Base-by-base conservation (phyloP, 2,329 filamentous ascomycete genomes). In the Scytalidium sp. region DNA sequence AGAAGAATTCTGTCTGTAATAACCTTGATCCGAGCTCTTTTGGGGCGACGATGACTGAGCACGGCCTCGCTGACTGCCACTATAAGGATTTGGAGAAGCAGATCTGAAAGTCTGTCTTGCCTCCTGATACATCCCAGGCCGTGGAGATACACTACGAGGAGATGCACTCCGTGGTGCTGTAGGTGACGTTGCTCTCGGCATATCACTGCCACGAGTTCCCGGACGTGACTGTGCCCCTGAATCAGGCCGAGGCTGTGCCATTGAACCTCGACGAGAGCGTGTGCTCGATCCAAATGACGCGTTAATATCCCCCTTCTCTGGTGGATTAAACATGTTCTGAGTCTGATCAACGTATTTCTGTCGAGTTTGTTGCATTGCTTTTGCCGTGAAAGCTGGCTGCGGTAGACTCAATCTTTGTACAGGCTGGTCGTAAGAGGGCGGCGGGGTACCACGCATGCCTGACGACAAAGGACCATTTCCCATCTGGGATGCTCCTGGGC, bases 291-390 rank as follows among this genome's bases (percentile, higher is more conserved):
- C 57, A 52, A 60, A 63, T 21, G 57, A 61, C 40, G 53, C 49
- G 47, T 59, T 61, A 11, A 64, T 64, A 13, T 62, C 64, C 15
- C 63, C 59, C 46, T 62, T 59, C 45, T 46, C 56, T 55, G 59
- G 64, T 17, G 59, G 51, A 45, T 54, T 76, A 67, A 95, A 94
- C 74, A 97, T 85, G 62, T 80, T 90, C 41, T 90, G 82, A 2
- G 89, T 90, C 67, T 97, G 88, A 42, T 85, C 83, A 19, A 88
- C 83, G 62, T 93, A 97, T 68, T 91, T 91, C 60, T 95, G 87
- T 0, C 91, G 94, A 3, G 92, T 90, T 67, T 96, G 89, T 64
- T 96, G 90, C 95, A 99, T 99, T 43, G 94, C 90, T 55, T 87
- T 89, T 3, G 90, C 88, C 0, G 95, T 99, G 53, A 95, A 90